phyloP scores from a whole-genome alignment of 371 early-diverging fungal species.

The Synchytrium microbalum region DNA sequence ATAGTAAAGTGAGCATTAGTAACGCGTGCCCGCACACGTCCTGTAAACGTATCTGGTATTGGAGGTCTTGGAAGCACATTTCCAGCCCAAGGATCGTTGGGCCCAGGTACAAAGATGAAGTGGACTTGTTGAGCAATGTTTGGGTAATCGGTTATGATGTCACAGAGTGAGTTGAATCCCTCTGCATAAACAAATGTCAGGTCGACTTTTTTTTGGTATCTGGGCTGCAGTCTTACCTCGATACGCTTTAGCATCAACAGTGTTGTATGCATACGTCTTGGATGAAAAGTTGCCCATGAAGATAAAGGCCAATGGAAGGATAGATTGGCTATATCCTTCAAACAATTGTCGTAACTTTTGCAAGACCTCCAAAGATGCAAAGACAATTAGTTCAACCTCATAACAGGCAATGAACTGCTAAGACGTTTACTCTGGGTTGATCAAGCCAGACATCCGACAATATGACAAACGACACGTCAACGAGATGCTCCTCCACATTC shows the following conservation, averaged over 20 bases:
- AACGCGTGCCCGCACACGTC: conserved; percentile 47
- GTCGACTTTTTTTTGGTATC: neutral
- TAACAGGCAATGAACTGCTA: no score
- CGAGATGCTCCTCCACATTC: conserved; percentile 38
- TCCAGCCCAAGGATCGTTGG: conserved; percentile 72
- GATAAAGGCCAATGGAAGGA: conserved; percentile 71
- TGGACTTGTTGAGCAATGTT: conserved; percentile 54
- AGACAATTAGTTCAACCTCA: no score
- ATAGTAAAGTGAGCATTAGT: conserved; percentile 57
- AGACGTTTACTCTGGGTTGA: conserved; percentile 55
- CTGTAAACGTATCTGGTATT: conserved; percentile 63
- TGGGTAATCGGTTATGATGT: conserved; percentile 64
- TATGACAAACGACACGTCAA: conserved; percentile 62
- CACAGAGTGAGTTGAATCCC: conserved; percentile 60
- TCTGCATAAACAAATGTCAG: conserved; percentile 28
- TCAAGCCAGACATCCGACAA: conserved; percentile 84
- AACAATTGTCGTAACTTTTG: conserved; percentile 56
- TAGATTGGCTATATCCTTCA: conserved; percentile 51
- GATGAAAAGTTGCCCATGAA: conserved; percentile 82
- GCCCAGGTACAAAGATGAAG: conserved; percentile 86
- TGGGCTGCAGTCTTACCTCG: no score
- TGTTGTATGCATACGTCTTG: conserved; percentile 52
- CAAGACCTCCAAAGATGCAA: conserved; percentile 35
- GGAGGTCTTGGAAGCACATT: conserved; percentile 64
- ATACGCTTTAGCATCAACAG: conserved; percentile 43